phyloP scores from a whole-genome alignment of 352 stramenopile genomes.

The Globisporangium cylindrosporum region DNA sequence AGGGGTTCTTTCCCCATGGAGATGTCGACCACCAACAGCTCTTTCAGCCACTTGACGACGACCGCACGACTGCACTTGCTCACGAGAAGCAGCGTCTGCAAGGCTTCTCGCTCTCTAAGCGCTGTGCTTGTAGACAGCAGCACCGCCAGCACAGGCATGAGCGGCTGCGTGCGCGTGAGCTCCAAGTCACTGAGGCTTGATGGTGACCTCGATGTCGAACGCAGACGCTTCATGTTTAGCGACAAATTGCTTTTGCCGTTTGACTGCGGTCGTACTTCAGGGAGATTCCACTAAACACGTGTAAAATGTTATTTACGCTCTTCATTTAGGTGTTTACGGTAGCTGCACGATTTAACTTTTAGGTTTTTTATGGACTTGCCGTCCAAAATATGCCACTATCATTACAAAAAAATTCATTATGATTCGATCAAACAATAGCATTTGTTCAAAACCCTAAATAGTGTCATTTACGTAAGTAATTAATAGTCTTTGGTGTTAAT shows the following conservation, averaged over 20 bases:
- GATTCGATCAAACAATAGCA: too few relatives aligned
- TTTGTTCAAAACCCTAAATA: too few relatives aligned
- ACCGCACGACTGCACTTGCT: not conserved
- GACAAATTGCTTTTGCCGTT: not conserved
- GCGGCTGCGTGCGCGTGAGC: not conserved
- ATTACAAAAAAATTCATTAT: too few relatives aligned
- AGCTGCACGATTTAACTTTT: too few relatives aligned
- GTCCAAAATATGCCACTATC: too few relatives aligned
- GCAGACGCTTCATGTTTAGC: not conserved
- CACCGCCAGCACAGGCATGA: not conserved
- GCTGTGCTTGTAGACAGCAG: not conserved
- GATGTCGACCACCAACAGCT: slow-evolving; percentile 3
- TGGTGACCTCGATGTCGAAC: not conserved
- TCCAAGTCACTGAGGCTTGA: not conserved
- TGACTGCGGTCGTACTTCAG: not conserved
- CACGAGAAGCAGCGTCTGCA: slow-evolving; percentile 2
- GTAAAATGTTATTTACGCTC: too few relatives aligned
- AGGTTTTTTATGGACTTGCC: too few relatives aligned
- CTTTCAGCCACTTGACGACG: slow-evolving; percentile 3
- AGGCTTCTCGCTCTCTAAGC: not conserved
- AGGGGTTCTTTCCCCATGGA: slow-evolving; percentile 1
- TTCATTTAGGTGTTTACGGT: too few relatives aligned
- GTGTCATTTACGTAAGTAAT: too few relatives aligned
- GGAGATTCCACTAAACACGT: not conserved
- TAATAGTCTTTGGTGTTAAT: too few relatives aligned